Evolutionary conservation across 768 basidiomycete species (phyloP), one percentile per base, ranked within the genome.

Genomic region (Pholiota microspora): DNA sequence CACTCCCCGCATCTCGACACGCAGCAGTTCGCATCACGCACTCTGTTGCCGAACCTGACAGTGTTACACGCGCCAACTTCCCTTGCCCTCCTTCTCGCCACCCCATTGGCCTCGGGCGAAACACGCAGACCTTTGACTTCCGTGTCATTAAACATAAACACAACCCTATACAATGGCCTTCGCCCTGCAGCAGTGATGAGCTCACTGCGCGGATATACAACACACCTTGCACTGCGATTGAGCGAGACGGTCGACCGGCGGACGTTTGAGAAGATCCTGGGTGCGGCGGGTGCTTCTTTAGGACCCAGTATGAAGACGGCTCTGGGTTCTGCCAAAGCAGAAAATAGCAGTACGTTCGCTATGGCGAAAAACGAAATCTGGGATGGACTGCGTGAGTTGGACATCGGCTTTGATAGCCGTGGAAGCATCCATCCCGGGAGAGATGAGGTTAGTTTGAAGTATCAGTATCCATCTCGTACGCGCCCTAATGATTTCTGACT

Each of bases 231-330:
- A 2, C 53, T 81, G 3, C 59, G 64, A 6, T 79, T 81, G 55
- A 66, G 70, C 1, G 62, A 67, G 18, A 61, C 63, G 21, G 74
- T 79, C 13, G 79, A 81, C 57, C 65, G 68, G 53, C 66, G 79
- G 36, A 74, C 77, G 12, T 69, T 77, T 27, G 78, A 77, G 51
- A 80, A 79, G 57, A 69, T 77, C 7, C 51, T 81, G 31, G 70
- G 71, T n/a, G 75, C 77, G 3, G 72, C 69, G 2, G 74, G 73
- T 31, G 68, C 70, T 4, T 64, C 69, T 13, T 59, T 75, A 4
- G 72, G 73, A 4, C 51, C 56, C 1, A 32, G 54, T 4, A 23
- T 47, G 7, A 47, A 44, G n/a, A 45, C 36, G 27, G 44, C 21
- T n/a, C 7, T 44, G 16, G 46, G 31, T 25, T 16, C 45, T 6